Percentiles rank a stretch among this genome's conserved stretches.
These are phyloP conservation scores for Fusarium algeriense DNA, from an alignment of 2,329 filamentous ascomycete species.

Conservation along the genomic window DNA sequence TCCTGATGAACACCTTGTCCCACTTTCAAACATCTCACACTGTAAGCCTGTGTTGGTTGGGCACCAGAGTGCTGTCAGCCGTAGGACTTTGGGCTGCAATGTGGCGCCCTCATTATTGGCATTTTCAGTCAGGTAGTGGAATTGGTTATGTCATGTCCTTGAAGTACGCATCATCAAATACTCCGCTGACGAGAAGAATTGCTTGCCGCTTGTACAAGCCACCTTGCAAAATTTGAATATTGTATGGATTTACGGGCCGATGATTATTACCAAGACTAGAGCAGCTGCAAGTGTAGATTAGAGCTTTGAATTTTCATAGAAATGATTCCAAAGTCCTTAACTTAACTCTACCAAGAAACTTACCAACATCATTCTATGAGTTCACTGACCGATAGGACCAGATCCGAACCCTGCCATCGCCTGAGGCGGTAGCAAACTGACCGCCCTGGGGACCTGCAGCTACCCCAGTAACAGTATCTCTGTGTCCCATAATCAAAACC, in stretches of 20 bases:
- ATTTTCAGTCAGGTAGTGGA: background rate
- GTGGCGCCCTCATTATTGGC: rapidly evolving
- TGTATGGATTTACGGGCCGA: too few species aligned
- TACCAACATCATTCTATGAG: background rate
- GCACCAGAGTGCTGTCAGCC: background rate
- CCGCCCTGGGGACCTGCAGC: background rate
- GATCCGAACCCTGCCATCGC: background rate
- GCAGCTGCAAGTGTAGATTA: too few species aligned
- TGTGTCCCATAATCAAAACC: background rate
- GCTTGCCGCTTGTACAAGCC: too few species aligned
- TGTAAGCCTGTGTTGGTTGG: background rate
- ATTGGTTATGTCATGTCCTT: background rate
- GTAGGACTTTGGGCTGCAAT: background rate
- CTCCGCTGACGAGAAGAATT: too few species aligned
- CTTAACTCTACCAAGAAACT: too few species aligned
- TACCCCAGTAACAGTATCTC: background rate
- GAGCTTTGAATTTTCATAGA: too few species aligned
- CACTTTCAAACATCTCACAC: background rate
- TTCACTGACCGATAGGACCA: background rate
- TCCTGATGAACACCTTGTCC: background rate
- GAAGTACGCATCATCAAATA: too few species aligned
- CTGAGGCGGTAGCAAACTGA: background rate
- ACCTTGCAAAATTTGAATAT: too few species aligned
- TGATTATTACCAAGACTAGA: too few species aligned
- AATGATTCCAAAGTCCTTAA: too few species aligned